Conservation (phyloP, 345 rosid genomes). For the Bruguiera parviflora region DNA sequence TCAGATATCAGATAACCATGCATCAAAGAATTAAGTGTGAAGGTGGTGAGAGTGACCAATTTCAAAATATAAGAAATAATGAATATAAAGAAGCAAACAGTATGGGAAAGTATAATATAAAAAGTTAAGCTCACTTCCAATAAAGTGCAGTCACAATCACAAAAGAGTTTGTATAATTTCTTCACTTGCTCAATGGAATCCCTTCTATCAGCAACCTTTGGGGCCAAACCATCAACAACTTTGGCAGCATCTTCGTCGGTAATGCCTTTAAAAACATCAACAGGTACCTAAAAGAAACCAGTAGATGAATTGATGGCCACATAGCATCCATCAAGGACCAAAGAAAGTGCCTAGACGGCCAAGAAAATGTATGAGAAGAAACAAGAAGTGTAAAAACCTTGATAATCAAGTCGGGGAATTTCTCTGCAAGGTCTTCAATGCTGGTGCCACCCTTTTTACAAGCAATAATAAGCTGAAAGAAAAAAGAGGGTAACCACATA, state of each 20-base stretch:
- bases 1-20: constrained; percentile 9
- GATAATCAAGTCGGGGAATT: constrained; percentile 92
- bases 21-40: neutral
- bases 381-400: constrained; percentile 47
- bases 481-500: constrained; percentile 7
- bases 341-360: constrained; percentile 6
- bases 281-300: constrained; percentile 61
- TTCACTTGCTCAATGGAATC: constrained; percentile 93
- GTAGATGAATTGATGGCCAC: constrained; percentile 13
- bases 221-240: constrained; percentile 95
- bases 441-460: constrained; percentile 99
- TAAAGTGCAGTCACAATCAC: constrained; percentile 80
- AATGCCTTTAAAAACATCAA: constrained; percentile 90
- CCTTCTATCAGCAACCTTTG: constrained; percentile 71
- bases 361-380: constrained; percentile 14
- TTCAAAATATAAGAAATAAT: neutral
- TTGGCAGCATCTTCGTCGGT: constrained; percentile 96
- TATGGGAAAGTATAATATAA: neutral
- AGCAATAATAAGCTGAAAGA: constrained; percentile 80
- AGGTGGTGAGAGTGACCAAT: neutral
- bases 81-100: too few relatives aligned
- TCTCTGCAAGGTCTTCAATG: constrained; percentile 99
- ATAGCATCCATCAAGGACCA: constrained; percentile 9
- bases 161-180: constrained; percentile 88
- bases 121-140: constrained; percentile 70